These are phyloP conservation scores for Rhizopogon roseolus DNA, from an alignment of 768 basidiomycete species.

Conservation along the genomic window DNA sequence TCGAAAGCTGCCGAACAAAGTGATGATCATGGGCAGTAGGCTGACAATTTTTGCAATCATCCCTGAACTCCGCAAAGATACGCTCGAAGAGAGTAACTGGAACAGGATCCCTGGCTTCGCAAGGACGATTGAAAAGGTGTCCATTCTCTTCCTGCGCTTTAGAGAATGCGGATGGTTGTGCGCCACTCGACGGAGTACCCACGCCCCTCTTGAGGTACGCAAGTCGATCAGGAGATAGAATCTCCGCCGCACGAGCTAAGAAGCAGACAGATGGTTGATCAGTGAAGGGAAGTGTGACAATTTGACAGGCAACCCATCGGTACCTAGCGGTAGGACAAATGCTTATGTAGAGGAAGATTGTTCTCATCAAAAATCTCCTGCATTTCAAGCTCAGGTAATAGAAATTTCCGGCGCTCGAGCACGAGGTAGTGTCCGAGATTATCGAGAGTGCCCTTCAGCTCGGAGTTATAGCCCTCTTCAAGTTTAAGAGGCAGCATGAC, in stretches of 20 bases:
- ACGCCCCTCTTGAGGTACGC: not conserved
- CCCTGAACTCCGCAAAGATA: not conserved
- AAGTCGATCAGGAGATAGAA: not conserved
- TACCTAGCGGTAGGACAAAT: not conserved
- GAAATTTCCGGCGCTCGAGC: not conserved
- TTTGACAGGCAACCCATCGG: not conserved
- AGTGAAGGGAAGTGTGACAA: not conserved
- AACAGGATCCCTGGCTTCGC: not conserved
- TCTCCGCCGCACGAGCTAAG: not conserved
- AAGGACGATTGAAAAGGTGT: not conserved
- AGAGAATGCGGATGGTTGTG: not conserved
- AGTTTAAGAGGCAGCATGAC: too few species aligned
- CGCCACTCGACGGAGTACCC: too few species aligned
- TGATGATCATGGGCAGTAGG: not conserved
- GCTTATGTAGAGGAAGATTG: not conserved
- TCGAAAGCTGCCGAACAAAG: conserved; percentile 12
- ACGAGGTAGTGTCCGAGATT: not conserved
- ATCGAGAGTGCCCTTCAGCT: too few species aligned
- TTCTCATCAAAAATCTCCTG: not conserved
- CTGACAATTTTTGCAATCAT: not conserved
- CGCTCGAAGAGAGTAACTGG: not conserved
- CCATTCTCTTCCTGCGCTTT: not conserved
- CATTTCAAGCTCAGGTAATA: not conserved
- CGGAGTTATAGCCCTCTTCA: too few species aligned
- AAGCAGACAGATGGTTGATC: not conserved